phyloP scores from a whole-genome alignment of 176 grass and related monocot species.

The Oryza meyeriana region DNA sequence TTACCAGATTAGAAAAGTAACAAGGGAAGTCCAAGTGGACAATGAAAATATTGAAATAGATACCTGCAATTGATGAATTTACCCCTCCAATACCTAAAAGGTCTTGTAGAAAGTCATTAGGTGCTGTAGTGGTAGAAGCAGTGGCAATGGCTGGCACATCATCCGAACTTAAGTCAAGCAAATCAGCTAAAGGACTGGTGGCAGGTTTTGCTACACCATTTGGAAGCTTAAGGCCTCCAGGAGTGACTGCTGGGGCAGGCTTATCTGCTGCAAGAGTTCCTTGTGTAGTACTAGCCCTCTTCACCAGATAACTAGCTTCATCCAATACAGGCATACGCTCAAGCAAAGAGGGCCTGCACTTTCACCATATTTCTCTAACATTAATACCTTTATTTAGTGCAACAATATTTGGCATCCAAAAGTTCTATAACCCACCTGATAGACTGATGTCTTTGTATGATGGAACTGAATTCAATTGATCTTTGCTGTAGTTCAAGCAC shows the following conservation, averaged over 20 bases:
- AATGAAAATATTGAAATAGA: slow-evolving; percentile 15
- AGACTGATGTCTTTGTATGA: slow-evolving; percentile 86
- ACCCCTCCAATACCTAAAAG: slow-evolving; percentile 69
- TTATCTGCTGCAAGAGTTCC: slow-evolving; percentile 55
- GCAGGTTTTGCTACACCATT: slow-evolving; percentile 83
- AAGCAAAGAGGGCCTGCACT: slow-evolving; percentile 83
- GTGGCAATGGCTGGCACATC: slow-evolving; percentile 38
- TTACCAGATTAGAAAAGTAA: background rate
- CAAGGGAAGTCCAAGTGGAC: background rate
- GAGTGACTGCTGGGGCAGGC: slow-evolving; percentile 25
- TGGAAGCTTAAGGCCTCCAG: slow-evolving; percentile 66
- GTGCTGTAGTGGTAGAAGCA: slow-evolving; percentile 49
- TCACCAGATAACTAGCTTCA: slow-evolving; percentile 72
- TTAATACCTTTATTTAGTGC: slow-evolving; percentile 24
- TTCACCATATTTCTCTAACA: slow-evolving; percentile 1
- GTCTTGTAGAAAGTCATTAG: slow-evolving; percentile 78
- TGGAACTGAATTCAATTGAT: slow-evolving; percentile 95
- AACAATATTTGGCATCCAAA: background rate
- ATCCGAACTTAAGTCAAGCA: slow-evolving; percentile 86
- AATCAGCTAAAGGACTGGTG: slow-evolving; percentile 58
- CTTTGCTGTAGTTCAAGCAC: slow-evolving; percentile 96
- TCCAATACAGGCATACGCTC: slow-evolving; percentile 96
- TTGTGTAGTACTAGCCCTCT: slow-evolving; percentile 63
- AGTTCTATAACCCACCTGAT: slow-evolving; percentile 62
- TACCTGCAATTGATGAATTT: slow-evolving; percentile 65